phyloP scores from a whole-genome alignment of 192 early-diverging fungal species.

The Entomortierella parvispora region DNA sequence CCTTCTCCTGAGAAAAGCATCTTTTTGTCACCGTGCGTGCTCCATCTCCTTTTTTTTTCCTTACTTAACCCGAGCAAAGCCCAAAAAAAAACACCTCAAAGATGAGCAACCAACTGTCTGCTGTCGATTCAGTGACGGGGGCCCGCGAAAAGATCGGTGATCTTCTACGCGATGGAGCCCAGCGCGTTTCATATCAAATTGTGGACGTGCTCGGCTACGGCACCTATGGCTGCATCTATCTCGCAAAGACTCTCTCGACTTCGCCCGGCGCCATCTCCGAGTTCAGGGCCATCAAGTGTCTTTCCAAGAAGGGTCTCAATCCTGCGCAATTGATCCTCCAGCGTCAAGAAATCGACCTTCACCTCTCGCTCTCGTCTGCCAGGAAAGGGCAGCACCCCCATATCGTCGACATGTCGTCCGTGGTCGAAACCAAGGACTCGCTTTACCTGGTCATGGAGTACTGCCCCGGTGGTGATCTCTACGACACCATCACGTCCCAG shows the following conservation, averaged over 20 bases:
- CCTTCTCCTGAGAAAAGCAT: not conserved
- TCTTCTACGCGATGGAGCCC: conserved; percentile 19
- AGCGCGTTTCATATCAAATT: conserved; percentile 54
- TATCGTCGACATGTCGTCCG: conserved; percentile 88
- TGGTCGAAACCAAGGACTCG: conserved; percentile 87
- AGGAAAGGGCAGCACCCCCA: conserved; percentile 70
- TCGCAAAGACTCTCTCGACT: conserved; percentile 53
- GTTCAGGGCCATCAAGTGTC: conserved; percentile 73
- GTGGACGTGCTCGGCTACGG: conserved; percentile 72
- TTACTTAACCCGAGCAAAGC: conserved; percentile 21
- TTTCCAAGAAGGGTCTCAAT: conserved; percentile 57
- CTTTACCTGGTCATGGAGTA: conserved; percentile 97
- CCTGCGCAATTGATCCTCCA: conserved; percentile 59
- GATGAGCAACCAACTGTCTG: conserved; percentile 25
- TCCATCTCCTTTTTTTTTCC: not conserved
- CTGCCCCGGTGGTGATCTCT: conserved; percentile 93
- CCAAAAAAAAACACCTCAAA: conserved; percentile 6
- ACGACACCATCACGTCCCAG: conserved; percentile 93
- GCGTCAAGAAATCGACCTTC: conserved; percentile 66
- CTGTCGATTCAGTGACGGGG: conserved; percentile 47
- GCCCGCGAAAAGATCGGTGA: conserved; percentile 34
- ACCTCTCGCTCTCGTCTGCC: conserved; percentile 58
- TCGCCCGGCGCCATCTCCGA: conserved; percentile 27
- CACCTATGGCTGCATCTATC: conserved; percentile 80
- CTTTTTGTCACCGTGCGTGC: not conserved